phyloP scores from a whole-genome alignment of 768 basidiomycete genomes.

The Suillus cothurnatus region DNA sequence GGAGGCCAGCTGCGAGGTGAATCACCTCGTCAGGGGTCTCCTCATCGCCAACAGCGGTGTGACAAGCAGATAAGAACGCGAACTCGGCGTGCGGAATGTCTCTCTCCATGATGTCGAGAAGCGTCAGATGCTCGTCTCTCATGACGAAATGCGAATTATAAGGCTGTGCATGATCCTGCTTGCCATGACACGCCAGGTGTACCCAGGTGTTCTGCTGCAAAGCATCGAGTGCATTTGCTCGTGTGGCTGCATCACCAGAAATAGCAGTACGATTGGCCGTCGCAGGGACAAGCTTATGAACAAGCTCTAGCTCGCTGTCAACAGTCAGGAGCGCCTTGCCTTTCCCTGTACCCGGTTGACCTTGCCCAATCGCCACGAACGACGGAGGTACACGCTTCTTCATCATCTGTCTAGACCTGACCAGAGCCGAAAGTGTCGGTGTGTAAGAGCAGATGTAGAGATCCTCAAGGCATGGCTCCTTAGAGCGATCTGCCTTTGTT shows the following conservation, averaged over 20 bases:
- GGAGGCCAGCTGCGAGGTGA: background rate
- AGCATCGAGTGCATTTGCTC: slow-evolving; percentile 13
- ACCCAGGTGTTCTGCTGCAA: slow-evolving; percentile 27
- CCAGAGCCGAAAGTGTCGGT: background rate
- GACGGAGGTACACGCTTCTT: background rate
- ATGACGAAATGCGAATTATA: slow-evolving; percentile 26
- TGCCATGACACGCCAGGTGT: slow-evolving; percentile 36
- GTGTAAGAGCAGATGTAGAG: background rate
- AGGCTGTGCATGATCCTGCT: slow-evolving; percentile 21
- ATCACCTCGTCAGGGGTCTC: background rate
- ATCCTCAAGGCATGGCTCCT: background rate
- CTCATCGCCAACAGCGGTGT: background rate
- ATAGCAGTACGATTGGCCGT: slow-evolving; percentile 1
- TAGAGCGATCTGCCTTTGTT: background rate
- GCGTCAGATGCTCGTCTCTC: background rate
- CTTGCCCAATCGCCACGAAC: background rate
- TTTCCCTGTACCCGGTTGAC: background rate
- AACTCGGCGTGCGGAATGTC: background rate
- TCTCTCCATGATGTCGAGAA: background rate
- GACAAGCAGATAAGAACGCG: background rate
- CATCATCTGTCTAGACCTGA: background rate
- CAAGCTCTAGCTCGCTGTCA: background rate
- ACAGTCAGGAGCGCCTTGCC: background rate
- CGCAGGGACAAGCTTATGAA: background rate
- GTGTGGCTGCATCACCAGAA: slow-evolving; percentile 16